Percentiles rank a stretch among this genome's conserved stretches.
These are phyloP conservation scores for Alternaria burnsii DNA, from an alignment of 2,329 filamentous ascomycete species.

Conservation along the genomic window DNA sequence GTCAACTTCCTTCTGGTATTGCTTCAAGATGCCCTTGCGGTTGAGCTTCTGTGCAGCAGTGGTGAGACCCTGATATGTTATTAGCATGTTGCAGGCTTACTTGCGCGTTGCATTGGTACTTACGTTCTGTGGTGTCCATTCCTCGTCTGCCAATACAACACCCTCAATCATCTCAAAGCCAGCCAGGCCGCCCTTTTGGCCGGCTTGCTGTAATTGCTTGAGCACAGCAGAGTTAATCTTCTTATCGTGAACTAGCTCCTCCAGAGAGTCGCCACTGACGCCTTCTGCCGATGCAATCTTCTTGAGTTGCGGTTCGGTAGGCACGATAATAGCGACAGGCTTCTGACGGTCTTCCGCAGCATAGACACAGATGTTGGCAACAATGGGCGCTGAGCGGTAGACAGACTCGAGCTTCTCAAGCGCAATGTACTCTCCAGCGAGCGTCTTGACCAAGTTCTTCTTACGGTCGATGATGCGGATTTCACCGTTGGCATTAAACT, in stretches of 20 bases:
- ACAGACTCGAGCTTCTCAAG: constrained; percentile 93
- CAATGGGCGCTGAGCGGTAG: constrained; percentile 80
- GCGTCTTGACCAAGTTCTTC: constrained; percentile 98
- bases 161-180: constrained; percentile 79
- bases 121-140: constrained; percentile 87
- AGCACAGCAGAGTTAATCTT: constrained; percentile 71
- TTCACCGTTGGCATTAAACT: constrained; percentile 82
- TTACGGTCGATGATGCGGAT: constrained; percentile 91
- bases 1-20: constrained; percentile 62
- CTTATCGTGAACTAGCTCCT: constrained; percentile 72
- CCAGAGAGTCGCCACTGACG: constrained; percentile 69
- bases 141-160: constrained; percentile 81
- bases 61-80: constrained; percentile 53
- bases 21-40: constrained; percentile 59
- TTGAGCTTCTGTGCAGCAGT: constrained; percentile 64
- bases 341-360: constrained; percentile 78
- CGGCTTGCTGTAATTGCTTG: constrained; percentile 73
- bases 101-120: constrained; percentile 52
- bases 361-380: constrained; percentile 88
- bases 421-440: constrained; percentile 95
- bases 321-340: constrained; percentile 82
- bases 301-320: constrained; percentile 64
- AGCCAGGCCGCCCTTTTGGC: constrained; percentile 70
- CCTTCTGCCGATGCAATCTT: constrained; percentile 65
- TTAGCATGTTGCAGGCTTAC: constrained; percentile 25